These are phyloP conservation scores for Triticum urartu DNA, from an alignment of 176 grass and related monocot genomes.

Conservation along the genomic window DNA sequence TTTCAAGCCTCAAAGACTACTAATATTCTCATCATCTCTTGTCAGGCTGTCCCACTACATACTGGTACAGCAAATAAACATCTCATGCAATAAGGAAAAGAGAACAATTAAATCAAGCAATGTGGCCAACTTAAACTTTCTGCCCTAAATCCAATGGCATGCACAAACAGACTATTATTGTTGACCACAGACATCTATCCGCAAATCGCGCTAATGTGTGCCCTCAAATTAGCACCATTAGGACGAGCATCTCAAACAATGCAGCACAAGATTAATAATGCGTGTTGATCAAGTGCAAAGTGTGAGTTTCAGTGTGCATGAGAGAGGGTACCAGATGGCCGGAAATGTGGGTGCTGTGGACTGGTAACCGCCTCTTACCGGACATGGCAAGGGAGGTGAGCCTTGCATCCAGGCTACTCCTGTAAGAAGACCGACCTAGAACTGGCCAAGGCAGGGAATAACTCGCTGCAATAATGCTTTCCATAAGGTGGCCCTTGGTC, in stretches of 20 bases:
- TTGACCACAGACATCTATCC: background rate
- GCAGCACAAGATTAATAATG: background rate
- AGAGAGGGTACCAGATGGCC: conserved; percentile 19
- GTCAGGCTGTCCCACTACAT: conserved; percentile 24
- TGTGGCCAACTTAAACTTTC: background rate
- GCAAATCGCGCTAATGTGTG: background rate
- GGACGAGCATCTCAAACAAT: background rate
- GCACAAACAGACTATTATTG: background rate
- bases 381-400: conserved; percentile 36
- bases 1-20: background rate
- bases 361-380: conserved; percentile 67
- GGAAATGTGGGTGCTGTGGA: conserved; percentile 57
- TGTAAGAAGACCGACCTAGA: conserved; percentile 38
- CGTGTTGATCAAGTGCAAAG: background rate
- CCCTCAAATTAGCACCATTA: conserved; percentile 3
- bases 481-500: conserved; percentile 37
- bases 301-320: conserved; percentile 15
- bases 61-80: background rate
- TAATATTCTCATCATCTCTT: conserved; percentile 12
- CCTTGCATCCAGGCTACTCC: conserved; percentile 41
- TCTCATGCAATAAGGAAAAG: background rate
- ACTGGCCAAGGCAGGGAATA: conserved; percentile 52
- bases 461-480: conserved; percentile 39
- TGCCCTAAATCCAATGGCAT: background rate
- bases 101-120: background rate